Percentiles rank a stretch among this genome's conserved stretches.
These are phyloP conservation scores for Epichloe typhina DNA, from an alignment of 2,329 filamentous ascomycete species.

Conservation along the genomic window DNA sequence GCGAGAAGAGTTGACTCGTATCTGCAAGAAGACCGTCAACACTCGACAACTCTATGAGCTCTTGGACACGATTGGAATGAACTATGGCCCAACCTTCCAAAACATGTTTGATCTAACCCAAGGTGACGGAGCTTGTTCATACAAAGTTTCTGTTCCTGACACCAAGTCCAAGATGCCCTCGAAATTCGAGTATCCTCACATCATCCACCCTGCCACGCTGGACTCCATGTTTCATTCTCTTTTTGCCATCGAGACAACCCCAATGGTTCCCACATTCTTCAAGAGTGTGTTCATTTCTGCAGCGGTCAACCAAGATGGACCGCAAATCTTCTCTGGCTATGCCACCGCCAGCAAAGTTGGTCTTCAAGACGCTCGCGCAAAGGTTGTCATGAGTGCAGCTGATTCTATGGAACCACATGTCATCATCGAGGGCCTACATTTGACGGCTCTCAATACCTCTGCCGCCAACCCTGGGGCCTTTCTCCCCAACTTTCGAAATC, in stretches of 20 bases:
- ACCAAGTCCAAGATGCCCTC: constrained; percentile 39
- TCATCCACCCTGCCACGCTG: constrained; percentile 45
- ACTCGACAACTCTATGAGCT: constrained; percentile 36
- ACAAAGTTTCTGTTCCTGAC: constrained; percentile 30
- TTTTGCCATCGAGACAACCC: constrained; percentile 29
- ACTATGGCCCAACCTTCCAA: constrained; percentile 36
- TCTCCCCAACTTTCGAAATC: constrained; percentile 33
- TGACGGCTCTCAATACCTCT: constrained; percentile 22
- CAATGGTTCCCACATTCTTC: constrained; percentile 37
- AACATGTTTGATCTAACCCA: constrained; percentile 28
- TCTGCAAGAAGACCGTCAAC: constrained; percentile 21
- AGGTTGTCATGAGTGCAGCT: constrained; percentile 29
- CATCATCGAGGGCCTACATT: constrained; percentile 30
- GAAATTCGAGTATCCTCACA: constrained; percentile 37
- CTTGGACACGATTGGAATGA: constrained; percentile 36
- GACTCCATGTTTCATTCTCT: constrained; percentile 43
- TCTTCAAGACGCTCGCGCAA: constrained; percentile 26
- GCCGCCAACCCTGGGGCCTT: constrained; percentile 21
- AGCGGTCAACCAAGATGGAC: constrained; percentile 18
- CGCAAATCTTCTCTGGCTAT: constrained; percentile 26
- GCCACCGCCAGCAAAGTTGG: constrained; percentile 24
- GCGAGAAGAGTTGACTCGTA: constrained; percentile 12
- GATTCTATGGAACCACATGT: constrained; percentile 22
- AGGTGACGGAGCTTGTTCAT: constrained; percentile 20
- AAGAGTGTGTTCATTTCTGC: constrained; percentile 33